Base-by-base conservation (phyloP, 1,139 yeast species). In the Scheffersomyces segobiensis region DNA sequence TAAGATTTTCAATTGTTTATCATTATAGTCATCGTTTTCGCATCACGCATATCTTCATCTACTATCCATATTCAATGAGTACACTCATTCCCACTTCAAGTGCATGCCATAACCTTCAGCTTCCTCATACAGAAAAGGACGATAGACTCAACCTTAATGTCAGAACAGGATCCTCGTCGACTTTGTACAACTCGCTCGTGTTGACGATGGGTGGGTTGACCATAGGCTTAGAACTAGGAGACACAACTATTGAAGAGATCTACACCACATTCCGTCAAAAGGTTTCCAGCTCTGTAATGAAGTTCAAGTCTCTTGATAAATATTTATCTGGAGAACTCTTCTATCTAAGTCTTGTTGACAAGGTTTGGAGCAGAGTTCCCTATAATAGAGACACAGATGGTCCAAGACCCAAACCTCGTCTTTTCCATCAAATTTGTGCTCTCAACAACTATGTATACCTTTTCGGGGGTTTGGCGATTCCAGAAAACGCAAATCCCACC, bases 201-300 rank as follows among this genome's bases (percentile, higher is more conserved):
- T 81, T 86, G 54, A 85, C 85, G 0, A 84, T 80, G 66, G 93
- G 93, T n/a, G 95, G 95, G 0, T 71, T 87, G n/a, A 82, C 87
- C 1, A 72, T 85, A 22, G 89, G 88, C 0, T 66, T 87, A 26
- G 85, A 83, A 52, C 67, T 88, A 26, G 62, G 67, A 8, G 69
- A 75, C 6, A 67, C 77, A 19, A 73, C 83, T 32, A 70, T 79
- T 46, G 69, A 67, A 0, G 81, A 76, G 53, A 63, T 75, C 59
- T 52, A 64, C 58, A 53, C 61, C 12, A 67, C 67, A 3, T 79
- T 78, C 62, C 59, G 63, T n/a, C 70, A 66, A 66, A 75, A 73
- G 56, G 59, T 74, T 24, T 60, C 65, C 51, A 60, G 62, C 46
- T 65, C 71, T 54, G 69, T 68, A 59, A 60, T 70, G 50, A 77